Conservation (phyloP, 306 rosid genomes). For the Malus orientalis region DNA sequence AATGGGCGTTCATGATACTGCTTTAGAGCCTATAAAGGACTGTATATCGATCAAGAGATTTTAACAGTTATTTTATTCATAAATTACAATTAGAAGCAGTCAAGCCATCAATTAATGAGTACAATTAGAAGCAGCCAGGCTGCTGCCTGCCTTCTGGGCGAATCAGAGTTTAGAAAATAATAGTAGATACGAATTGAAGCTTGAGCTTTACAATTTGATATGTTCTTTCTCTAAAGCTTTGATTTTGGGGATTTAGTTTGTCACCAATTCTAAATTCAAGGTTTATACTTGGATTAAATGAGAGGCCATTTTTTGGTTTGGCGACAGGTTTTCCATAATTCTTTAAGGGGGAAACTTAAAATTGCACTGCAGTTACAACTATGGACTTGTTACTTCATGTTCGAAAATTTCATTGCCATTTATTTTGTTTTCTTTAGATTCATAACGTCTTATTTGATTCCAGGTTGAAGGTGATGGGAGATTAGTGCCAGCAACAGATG, state of each 20-base stretch:
- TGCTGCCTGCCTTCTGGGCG: neutral
- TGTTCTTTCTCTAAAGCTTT: neutral
- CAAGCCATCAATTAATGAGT: neutral
- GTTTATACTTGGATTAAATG: neutral
- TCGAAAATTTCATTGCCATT: neutral
- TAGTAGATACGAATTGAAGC: neutral
- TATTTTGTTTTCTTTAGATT: neutral
- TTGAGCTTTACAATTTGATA: neutral
- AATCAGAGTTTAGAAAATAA: neutral
- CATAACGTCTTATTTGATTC: conserved; percentile 21
- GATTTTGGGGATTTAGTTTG: neutral
- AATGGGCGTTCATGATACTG: neutral
- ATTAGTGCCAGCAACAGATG: conserved; percentile 96
- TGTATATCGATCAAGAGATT: neutral
- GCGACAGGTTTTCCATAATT: neutral
- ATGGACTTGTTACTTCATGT: neutral
- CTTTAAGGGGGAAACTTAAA: neutral
- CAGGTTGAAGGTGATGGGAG: conserved; percentile 99
- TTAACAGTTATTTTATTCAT: neutral
- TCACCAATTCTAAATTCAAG: neutral
- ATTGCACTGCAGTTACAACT: neutral
- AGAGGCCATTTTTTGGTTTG: neutral
- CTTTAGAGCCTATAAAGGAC: neutral
- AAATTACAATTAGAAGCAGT: neutral
- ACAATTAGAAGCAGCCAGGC: neutral